Conservation (phyloP, 2,329 filamentous ascomycete species). For the Stagonosporopsis tanaceti region DNA sequence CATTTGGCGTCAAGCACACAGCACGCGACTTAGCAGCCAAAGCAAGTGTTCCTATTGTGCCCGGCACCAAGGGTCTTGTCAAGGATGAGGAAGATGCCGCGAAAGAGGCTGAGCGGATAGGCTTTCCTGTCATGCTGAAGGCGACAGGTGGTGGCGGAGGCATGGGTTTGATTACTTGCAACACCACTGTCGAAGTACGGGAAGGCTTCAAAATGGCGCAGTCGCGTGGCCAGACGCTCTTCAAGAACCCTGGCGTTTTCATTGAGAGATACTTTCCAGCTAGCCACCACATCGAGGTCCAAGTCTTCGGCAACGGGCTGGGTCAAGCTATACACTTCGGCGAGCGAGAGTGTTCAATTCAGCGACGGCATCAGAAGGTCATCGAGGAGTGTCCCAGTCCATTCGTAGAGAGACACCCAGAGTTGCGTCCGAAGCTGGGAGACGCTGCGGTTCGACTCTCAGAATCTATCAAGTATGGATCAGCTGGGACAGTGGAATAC, state of each 20-base stretch:
- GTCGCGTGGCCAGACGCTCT: constrained; percentile 78
- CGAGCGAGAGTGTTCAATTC: constrained; percentile 87
- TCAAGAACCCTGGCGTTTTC: constrained; percentile 84
- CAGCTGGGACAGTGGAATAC: constrained; percentile 89
- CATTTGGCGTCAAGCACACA: constrained; percentile 67
- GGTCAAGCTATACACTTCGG: constrained; percentile 84
- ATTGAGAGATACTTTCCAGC: constrained; percentile 84
- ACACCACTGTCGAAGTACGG: constrained; percentile 72
- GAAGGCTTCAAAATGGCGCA: constrained; percentile 75
- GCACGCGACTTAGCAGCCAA: constrained; percentile 62
- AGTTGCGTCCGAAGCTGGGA: constrained; percentile 68
- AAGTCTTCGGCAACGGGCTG: constrained; percentile 84
- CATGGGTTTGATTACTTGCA: constrained; percentile 83
- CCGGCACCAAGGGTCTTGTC: constrained; percentile 61
- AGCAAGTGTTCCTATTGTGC: constrained; percentile 63
- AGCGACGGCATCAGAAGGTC: constrained; percentile 88
- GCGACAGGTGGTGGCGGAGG: constrained; percentile 67
- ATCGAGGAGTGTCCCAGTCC: constrained; percentile 89
- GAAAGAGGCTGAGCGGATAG: constrained; percentile 54
- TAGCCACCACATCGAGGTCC: constrained; percentile 86
- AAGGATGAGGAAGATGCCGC: constrained; percentile 58
- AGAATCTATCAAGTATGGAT: constrained; percentile 71
- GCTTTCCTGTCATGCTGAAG: constrained; percentile 68
- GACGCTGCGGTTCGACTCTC: constrained; percentile 75
- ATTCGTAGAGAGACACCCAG: constrained; percentile 59